Percentiles rank a stretch among this genome's conserved stretches.
These are phyloP conservation scores for Aphanomyces astaci DNA, from an alignment of 352 stramenopile genomes.

Conservation along the genomic window DNA sequence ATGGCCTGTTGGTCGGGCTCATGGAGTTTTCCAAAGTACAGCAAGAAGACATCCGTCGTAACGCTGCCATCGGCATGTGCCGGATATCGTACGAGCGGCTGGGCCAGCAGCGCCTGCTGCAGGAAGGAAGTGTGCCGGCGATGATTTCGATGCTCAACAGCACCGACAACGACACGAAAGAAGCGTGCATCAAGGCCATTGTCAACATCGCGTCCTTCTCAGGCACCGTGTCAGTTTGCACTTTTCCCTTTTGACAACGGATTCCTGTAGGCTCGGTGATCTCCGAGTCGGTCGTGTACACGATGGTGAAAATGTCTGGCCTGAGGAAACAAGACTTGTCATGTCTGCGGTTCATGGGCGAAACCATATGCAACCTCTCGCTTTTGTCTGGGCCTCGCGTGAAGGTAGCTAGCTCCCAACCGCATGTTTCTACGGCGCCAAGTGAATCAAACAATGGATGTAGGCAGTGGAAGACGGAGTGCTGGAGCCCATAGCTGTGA, in stretches of 20 bases:
- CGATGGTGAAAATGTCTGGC: constrained; percentile 62
- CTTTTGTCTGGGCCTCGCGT: constrained; percentile 51
- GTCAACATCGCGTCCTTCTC: constrained; percentile 76
- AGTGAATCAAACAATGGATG: no score
- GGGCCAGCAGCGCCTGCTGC: constrained; percentile 60
- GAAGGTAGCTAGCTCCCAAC: constrained; percentile 47
- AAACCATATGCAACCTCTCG: constrained; percentile 75
- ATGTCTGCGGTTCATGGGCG: constrained; percentile 46
- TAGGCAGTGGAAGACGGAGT: constrained; percentile 50
- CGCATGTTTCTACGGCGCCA: no score
- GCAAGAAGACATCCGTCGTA: constrained; percentile 68
- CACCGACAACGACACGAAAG: constrained; percentile 67
- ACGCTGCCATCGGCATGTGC: constrained; percentile 76
- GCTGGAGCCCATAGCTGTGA: constrained; percentile 61
- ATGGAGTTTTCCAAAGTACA: constrained; percentile 72
- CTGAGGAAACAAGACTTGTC: constrained; percentile 39
- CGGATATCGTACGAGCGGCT: constrained; percentile 69
- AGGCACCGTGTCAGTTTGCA: no score
- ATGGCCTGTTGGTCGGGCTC: constrained; percentile 58
- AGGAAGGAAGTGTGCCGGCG: constrained; percentile 76
- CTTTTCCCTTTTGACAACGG: not conserved
- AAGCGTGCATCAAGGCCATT: constrained; percentile 75
- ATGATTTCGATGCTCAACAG: constrained; percentile 82
- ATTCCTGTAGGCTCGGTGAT: constrained; percentile 26
- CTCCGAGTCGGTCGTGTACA: constrained; percentile 66